Base-by-base conservation (phyloP, 2,329 filamentous ascomycete species). In the Endoconidiophora laricicola region DNA sequence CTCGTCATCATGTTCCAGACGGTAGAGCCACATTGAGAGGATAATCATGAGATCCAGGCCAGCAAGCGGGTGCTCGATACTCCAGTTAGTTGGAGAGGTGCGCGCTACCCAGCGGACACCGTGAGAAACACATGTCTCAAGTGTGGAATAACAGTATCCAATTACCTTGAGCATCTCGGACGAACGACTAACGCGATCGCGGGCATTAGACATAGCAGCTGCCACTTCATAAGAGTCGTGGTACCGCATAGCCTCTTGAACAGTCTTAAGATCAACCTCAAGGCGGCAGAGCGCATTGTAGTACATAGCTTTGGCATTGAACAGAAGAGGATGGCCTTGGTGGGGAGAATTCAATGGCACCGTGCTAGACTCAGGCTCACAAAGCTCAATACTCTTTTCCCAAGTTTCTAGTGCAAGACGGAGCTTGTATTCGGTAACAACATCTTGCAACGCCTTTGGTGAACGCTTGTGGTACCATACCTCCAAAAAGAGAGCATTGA, bases 391-490 rank as follows among this genome's bases (percentile, higher is more conserved):
- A 39, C 90, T 95, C 67, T 85, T 93, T 71, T 96, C 87, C 91
- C 91, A 98, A n/a, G 90, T 95, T 69, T 96, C 90, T 49, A 98
- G 72, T 46, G 91, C 91, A 48, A 95, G 78, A 52, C 91, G 80
- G 54, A 98, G 81, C 72, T 95, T 96, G 75, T 94, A 96, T 68
- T 96, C 91, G 3, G 90, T 94, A 42, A 96, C 90, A 38, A 96
- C 88, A 61, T 96, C 90, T 66, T 96, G 91, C 39, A 96, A 72
- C 46, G 90, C 88, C 63, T 96, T 88, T n/a, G 90, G 90, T 64
- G 86, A 95, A 61, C 91, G 85, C 76, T 95, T 95, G 70, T 96
- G 86, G 62, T 94, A 94, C 91, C 91, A 98, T 2, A 96, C 90
- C 65, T 96, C 91, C 45, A 98, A 74, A 72, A 96, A 98, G 56